Evolutionary conservation across 495 filamentous ascomycete genomes (phyloP), one percentile per base, ranked within the genome.

Genomic region (Penicillium taxi): DNA sequence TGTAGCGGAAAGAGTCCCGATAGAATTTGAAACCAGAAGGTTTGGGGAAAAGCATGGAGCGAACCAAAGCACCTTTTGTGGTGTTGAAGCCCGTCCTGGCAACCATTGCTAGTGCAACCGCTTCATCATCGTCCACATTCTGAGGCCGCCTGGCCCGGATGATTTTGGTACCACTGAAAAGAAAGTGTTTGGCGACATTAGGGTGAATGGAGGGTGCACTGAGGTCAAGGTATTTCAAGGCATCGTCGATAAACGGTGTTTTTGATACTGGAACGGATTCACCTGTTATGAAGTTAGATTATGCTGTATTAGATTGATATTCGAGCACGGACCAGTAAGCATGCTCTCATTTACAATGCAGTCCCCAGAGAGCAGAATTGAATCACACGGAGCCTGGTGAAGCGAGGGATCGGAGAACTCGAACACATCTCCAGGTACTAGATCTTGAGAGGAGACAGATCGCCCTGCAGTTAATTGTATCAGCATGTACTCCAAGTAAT

Each of bases 301-400:
- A 6, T 26, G 8, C n/a, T 3, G 3, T 9, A 24, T 8, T 34
- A 32, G 5, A 12, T 18, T 4, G 7, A 9, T 7, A 25, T 14
- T 19, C 9, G 4, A 2, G 27, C 0, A 53, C 65, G 49, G 53
- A 82, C 82, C 82, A 25, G 93, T 99, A 20, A 99, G 77, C 93
- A 99, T 99, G 67, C 90, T 96, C 59, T 99, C 93, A 56, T 99
- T 99, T 42, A 99, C 88, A 44, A 99, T 96, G 58, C 88, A 94
- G 58, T 99, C 93, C 16, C 93, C 93, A 36, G 84, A 84, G 4
- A 99, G 65, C 6, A 99, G 66, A 24, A 99, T 69, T 55, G 89
- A 93, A 61, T 99, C 93, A 51, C 86, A 87, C 8, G 93, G 93
- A 48, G 95, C 84, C 49, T 93, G 83, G n/a, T 78, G 76, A 18